Conservation (phyloP, 2,329 filamentous ascomycete species). For the Xylariales sp. region DNA sequence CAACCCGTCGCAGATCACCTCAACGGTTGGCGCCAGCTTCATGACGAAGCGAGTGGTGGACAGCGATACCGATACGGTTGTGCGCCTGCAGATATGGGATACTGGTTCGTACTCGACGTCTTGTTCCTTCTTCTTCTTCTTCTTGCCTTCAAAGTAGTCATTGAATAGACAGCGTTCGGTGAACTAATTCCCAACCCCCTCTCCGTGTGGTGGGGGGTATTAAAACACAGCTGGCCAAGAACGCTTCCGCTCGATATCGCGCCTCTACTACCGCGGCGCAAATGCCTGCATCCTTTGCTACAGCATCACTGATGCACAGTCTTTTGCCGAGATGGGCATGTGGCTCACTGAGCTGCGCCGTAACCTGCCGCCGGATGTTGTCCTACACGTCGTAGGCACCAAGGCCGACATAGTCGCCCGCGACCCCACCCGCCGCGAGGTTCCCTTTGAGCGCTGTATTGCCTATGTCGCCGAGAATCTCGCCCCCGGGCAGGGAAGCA, state of each 20-base stretch:
- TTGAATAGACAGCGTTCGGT: not conserved
- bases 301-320: constrained; percentile 81
- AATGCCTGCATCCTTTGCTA: constrained; percentile 94
- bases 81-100: constrained; percentile 95
- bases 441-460: constrained; percentile 93
- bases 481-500: constrained; percentile 63
- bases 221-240: constrained; percentile 70
- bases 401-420: constrained; percentile 87
- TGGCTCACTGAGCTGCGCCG: constrained; percentile 84
- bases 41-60: constrained; percentile 78
- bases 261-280: constrained; percentile 93
- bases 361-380: constrained; percentile 72
- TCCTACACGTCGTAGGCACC: constrained; percentile 92
- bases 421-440: constrained; percentile 73
- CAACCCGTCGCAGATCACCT: constrained; percentile 58
- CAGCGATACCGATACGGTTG: constrained; percentile 77
- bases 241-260: constrained; percentile 88
- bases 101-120: constrained; percentile 50
- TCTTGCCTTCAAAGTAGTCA: not conserved
- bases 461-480: constrained; percentile 93
- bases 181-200: not conserved
- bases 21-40: constrained; percentile 77
- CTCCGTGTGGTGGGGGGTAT: not conserved
- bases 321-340: constrained; percentile 86
- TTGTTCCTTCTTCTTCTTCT: not conserved